These are phyloP conservation scores for Kodamaea sagamina DNA, from an alignment of 805 yeast genomes.

Conservation along the genomic window DNA sequence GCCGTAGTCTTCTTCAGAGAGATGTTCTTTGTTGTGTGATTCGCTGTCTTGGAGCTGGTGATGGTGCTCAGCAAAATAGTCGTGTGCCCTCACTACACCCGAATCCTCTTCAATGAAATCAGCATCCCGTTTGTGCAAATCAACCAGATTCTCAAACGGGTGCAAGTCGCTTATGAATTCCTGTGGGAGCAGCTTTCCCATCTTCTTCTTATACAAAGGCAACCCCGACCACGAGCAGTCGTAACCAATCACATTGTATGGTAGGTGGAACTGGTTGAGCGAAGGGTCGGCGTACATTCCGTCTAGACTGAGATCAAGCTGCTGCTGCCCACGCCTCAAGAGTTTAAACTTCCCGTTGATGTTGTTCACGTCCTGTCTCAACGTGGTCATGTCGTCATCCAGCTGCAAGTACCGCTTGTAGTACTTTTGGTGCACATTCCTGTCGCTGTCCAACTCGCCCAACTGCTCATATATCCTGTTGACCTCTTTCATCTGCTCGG, in stretches of 20 bases:
- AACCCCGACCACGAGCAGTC: constrained; percentile 41
- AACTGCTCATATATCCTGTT: constrained; percentile 34
- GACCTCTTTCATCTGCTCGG: constrained; percentile 30
- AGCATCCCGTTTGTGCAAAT: constrained; percentile 38
- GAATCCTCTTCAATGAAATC: constrained; percentile 30
- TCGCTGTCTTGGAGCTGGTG: constrained; percentile 1
- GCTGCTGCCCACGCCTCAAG: constrained; percentile 31
- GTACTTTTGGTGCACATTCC: constrained; percentile 39
- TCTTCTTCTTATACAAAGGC: constrained; percentile 33
- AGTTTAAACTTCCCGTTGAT: constrained; percentile 38
- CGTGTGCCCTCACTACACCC: constrained; percentile 7
- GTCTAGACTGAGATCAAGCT: constrained; percentile 11
- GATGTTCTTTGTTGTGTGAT: neutral
- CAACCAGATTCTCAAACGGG: constrained; percentile 30
- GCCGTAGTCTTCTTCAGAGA: neutral
- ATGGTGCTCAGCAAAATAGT: constrained; percentile 6
- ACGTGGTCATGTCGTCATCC: constrained; percentile 26
- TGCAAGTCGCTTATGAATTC: constrained; percentile 43
- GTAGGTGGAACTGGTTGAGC: constrained; percentile 24
- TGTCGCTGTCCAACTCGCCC: constrained; percentile 37
- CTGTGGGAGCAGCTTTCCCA: constrained; percentile 30
- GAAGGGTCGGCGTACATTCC: constrained; percentile 12
- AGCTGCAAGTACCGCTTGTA: constrained; percentile 34
- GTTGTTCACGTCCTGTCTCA: constrained; percentile 36
- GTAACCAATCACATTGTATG: constrained; percentile 45